Evolutionary conservation across 2,329 filamentous ascomycete species (phyloP).

Genomic region (Colletotrichum aenigma): DNA sequence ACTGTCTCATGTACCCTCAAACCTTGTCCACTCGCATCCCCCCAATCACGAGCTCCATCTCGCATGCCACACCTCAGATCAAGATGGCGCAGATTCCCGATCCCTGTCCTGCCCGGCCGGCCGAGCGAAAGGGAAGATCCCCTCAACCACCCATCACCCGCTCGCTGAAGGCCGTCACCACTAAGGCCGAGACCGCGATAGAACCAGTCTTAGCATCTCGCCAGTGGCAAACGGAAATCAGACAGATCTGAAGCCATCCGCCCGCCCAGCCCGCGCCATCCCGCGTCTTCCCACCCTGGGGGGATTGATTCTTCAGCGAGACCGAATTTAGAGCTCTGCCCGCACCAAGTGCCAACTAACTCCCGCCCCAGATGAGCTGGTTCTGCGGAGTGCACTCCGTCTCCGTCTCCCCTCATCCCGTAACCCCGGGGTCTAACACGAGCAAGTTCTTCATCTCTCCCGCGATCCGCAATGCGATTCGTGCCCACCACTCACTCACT

Average conservation of each 20-base stretch:
- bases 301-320: not conserved
- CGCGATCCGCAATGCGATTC: not conserved
- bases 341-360: not conserved
- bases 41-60: not conserved
- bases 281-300: not conserved
- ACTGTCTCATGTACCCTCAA: not conserved
- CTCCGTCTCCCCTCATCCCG: not conserved
- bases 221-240: not conserved
- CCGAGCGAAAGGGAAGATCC: not conserved
- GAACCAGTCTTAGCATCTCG: not conserved
- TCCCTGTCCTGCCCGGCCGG: not conserved
- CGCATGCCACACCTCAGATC: not conserved
- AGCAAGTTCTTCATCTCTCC: not conserved
- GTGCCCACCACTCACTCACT: not conserved
- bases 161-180: not conserved
- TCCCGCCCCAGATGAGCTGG: not conserved
- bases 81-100: not conserved
- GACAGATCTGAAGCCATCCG: not conserved
- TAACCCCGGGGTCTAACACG: not conserved
- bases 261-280: not conserved
- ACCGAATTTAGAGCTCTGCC: not conserved
- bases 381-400: not conserved
- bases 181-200: not conserved
- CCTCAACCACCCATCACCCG: not conserved
- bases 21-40: not conserved